Conservation (phyloP, 805 yeast genomes). For the Monosporozyma unispora region DNA sequence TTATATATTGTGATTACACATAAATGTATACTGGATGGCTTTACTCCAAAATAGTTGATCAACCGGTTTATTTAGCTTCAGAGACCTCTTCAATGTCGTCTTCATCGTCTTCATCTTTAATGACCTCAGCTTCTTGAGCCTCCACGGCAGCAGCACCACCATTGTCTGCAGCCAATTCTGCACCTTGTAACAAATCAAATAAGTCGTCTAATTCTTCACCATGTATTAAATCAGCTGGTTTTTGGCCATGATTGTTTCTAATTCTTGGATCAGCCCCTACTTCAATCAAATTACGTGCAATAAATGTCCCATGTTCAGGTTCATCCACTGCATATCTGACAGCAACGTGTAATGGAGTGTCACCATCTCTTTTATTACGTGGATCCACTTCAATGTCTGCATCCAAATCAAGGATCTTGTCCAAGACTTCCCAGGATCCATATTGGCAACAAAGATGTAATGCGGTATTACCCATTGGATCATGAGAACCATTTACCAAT, state of each 20-base stretch:
- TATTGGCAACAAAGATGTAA: constrained; percentile 72
- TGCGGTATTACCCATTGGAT: constrained; percentile 72
- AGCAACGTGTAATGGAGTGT: constrained; percentile 84
- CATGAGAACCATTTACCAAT: constrained; percentile 60
- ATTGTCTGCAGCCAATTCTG: constrained; percentile 59
- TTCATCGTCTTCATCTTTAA: constrained; percentile 25
- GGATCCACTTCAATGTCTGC: constrained; percentile 85
- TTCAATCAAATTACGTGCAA: constrained; percentile 74
- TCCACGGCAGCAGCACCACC: constrained; percentile 32
- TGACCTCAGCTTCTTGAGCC: constrained; percentile 30
- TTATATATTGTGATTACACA: not conserved
- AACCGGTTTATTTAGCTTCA: not conserved
- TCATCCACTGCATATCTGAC: constrained; percentile 69
- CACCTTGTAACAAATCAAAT: constrained; percentile 60
- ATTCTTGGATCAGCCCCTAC: constrained; percentile 81
- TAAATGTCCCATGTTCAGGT: constrained; percentile 73
- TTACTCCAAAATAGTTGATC: too few species aligned
- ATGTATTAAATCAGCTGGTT: constrained; percentile 62
- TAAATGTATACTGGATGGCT: not conserved
- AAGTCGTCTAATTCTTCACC: constrained; percentile 48
- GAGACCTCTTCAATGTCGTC: not conserved
- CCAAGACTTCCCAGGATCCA: constrained; percentile 84
- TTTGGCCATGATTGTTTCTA: constrained; percentile 53
- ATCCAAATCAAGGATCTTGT: constrained; percentile 70
- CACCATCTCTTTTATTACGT: constrained; percentile 52